Conservation (phyloP, 1,284 basidiomycete genomes). For the Microbotryum violaceum region DNA sequence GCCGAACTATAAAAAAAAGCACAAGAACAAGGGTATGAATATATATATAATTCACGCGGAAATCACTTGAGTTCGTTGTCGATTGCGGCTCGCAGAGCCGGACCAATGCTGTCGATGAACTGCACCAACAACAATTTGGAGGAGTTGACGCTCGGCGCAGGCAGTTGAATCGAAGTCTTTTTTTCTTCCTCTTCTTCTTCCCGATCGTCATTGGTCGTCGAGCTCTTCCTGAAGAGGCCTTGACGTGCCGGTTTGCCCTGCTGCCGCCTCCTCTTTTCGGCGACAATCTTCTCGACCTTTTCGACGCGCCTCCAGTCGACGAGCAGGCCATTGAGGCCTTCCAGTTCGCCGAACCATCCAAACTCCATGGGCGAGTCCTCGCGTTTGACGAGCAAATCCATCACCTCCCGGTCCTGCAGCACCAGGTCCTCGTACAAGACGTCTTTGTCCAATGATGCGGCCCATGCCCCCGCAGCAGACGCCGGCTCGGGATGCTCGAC, state of each 20-base stretch:
- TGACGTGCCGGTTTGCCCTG: background rate
- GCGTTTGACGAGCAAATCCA: background rate
- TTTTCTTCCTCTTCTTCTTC: background rate
- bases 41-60: no score
- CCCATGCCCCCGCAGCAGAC: background rate
- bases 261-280: background rate
- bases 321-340: constrained; percentile 1
- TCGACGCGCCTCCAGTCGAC: background rate
- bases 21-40: no score
- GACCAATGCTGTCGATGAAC: constrained; percentile 3
- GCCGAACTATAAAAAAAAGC: no score
- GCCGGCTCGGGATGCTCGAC: background rate
- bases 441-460: background rate
- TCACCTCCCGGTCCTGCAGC: background rate
- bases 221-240: no score
- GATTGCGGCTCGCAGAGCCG: no score
- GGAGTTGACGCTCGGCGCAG: constrained; percentile 1
- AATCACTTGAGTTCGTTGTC: no score
- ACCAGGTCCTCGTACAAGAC: constrained; percentile 17
- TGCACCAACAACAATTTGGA: constrained; percentile 2
- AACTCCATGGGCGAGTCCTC: constrained; percentile 11
- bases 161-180: constrained; percentile 2
- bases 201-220: background rate
- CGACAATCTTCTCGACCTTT: background rate
- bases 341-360: constrained; percentile 24